Evolutionary conservation across 1,284 basidiomycete genomes (phyloP).

Genomic region (Leucoagaricus sp.): DNA sequence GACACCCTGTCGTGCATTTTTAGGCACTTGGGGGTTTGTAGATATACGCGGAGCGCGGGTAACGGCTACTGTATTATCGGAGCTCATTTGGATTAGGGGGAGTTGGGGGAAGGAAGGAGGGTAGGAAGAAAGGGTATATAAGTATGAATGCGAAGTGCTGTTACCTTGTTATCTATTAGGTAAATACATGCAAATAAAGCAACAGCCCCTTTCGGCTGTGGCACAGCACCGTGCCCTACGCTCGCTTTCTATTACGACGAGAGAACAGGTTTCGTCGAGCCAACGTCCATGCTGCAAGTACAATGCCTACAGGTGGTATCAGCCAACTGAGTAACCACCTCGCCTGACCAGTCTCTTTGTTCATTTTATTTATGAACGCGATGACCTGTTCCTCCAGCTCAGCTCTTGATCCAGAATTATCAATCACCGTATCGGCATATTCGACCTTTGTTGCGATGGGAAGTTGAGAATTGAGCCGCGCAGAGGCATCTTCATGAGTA

Average conservation of each 20-base stretch:
- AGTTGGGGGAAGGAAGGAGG: too few species aligned
- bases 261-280: not conserved
- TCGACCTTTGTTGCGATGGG: conserved; percentile 78
- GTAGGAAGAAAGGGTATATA: too few species aligned
- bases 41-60: conserved; percentile 43
- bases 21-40: conserved; percentile 43
- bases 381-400: conserved; percentile 77
- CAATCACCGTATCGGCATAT: conserved; percentile 87
- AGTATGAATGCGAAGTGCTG: too few species aligned
- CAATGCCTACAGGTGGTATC: conserved; percentile 72
- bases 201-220: too few species aligned
- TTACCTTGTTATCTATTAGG: too few species aligned
- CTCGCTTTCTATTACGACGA: not conserved
- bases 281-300: conserved; percentile 27
- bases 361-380: conserved; percentile 59
- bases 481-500: conserved; percentile 60
- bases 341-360: conserved; percentile 56
- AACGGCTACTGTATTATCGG: conserved; percentile 51
- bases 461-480: conserved; percentile 82
- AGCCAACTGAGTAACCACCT: conserved; percentile 78
- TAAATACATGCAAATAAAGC: not conserved
- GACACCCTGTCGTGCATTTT: conserved; percentile 57
- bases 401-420: conserved; percentile 79
- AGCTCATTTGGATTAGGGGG: conserved; percentile 20
- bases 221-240: too few species aligned